Evolutionary conservation across 2,329 filamentous ascomycete genomes (phyloP), one percentile per base, ranked within the genome.

Genomic region (Fusarium sulawesiense): DNA sequence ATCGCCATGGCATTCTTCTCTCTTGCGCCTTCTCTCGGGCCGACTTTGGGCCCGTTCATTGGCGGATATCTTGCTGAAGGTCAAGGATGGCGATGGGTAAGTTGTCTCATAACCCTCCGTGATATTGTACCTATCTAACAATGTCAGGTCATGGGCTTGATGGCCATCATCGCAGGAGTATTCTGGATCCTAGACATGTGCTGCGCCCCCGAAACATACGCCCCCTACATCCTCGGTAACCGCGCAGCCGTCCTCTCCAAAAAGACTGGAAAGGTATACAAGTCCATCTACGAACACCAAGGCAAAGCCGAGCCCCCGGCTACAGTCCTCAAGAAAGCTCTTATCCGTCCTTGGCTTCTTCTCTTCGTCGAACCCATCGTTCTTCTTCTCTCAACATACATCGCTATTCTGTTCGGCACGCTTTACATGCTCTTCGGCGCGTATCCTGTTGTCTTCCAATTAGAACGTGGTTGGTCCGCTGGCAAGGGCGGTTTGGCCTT

Each of bases 311-410:
- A 81, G 13, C 78, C 80, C 0, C 73, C 86, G 14, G 71, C 75
- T 2, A 76, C 84, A 32, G 83, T 86, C 18, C 84, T 91, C 70
- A 83, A 83, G 44, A 84, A 84, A 4, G 85, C 88, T 3, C 81
- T 92, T 10, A 78, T 83, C 34, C 84, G 90, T 3, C 90, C 90
- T 1, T 90, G 88, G 87, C 78, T 89, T 27, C 80, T 93, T 7
- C 82, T 92, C 2, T 88, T 92, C 79, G 78, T 78, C 32, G 90
- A 92, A 70, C 90, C 90, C 4, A 92, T 92, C 64, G 88, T 92
- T 16, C 76, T 91, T 16, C 80, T 92, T 5, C 81, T 89, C 3
- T 86, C 85, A 2, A 80, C 91, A 11, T 92, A 92, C 79, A 86
- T 89, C 79, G 86, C 88, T 50, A 89, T 86, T 49, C 75, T 86